Evolutionary conservation across 768 basidiomycete genomes (phyloP), one percentile per base, ranked within the genome.

Genomic region (Cubamyces lactineus): DNA sequence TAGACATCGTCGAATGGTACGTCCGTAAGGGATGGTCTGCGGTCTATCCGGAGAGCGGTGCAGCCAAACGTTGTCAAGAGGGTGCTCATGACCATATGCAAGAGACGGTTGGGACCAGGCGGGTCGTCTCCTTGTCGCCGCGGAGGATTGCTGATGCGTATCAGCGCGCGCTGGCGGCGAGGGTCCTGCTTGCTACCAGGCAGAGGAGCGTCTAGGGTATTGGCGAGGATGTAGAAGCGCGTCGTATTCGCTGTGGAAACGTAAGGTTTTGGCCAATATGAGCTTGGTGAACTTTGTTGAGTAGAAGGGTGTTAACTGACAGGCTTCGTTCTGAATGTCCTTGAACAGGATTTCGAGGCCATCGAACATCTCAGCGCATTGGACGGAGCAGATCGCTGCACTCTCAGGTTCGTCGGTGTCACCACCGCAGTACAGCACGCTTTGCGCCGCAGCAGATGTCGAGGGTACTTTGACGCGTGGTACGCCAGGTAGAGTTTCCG

Each of bases 341-440:
- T 85, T 79, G 38, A 71, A 74, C 42, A 92, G 73, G 3, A 91
- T 73, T 48, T 88, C 82, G 38, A 92, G 74, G n/a, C 81, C 86
- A 1, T 80, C 74, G 62, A 89, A 88, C 42, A 89, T 66, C 13
- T 78, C 79, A 5, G 80, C 78, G 59, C 88, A 89, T 24, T 88
- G 75, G 24, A 77, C 80, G 11, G 91, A 92, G 67, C 88, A 90
- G 59, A 94, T 90, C 11, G 91, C 91, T 3, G 89, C 91, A 65
- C 82, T 82, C 61, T 79, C 77, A 6, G 73, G 70, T 8, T 80
- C 75, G 46, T 76, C 79, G 17, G 78, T 68, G 5, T 79, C 71
- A 12, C 83, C 73, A 4, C 80, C 71, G 13, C 82, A 73, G 12
- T 75, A 72, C 5, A 81, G 64, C 11, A 77, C 57, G 15, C 63